A percentile compares a stretch with the other conserved stretches of the same genome.
Conservation (phyloP, 2,329 filamentous ascomycete genomes). For the Arthrobotrys pseudoclavata region DNA sequence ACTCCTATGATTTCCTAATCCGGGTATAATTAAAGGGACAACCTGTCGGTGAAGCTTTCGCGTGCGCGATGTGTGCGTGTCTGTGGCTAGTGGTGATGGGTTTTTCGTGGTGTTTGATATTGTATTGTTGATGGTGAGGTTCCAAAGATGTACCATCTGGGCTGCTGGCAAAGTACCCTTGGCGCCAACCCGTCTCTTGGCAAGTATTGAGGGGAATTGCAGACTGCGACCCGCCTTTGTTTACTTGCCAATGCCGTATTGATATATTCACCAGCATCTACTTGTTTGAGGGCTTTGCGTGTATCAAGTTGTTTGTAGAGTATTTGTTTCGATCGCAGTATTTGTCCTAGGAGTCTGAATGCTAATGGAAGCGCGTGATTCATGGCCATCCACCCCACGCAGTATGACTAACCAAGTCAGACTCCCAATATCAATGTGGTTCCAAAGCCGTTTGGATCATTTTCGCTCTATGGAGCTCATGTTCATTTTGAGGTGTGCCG, state of each 20-base stretch:
- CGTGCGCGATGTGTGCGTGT: conserved; percentile 50
- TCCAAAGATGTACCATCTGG: conserved; percentile 31
- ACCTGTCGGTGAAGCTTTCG: conserved; percentile 48
- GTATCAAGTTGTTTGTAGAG: too few relatives aligned
- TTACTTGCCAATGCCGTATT: not conserved
- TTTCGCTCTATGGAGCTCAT: too few relatives aligned
- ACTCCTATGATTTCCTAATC: conserved; percentile 53
- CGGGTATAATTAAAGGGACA: conserved; percentile 34
- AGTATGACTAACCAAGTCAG: not conserved
- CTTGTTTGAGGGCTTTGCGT: too few relatives aligned
- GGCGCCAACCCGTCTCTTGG: conserved; percentile 7
- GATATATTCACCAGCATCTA: too few relatives aligned
- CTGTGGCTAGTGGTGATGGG: conserved; percentile 53
- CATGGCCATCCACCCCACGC: not conserved
- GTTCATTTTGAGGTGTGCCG: too few relatives aligned
- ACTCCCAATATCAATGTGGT: not conserved
- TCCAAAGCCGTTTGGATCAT: not conserved
- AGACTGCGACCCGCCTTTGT: conserved; percentile 30
- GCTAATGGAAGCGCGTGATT: not conserved
- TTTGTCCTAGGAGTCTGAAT: not conserved
- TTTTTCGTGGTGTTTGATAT: conserved; percentile 36
- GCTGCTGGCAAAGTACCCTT: conserved; percentile 54
- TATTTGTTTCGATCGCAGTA: not conserved
- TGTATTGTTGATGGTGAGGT: conserved; percentile 40
- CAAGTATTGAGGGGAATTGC: not conserved